Evolutionary conservation across 2,329 filamentous ascomycete genomes (phyloP).

Genomic region (Lizonia empirigonia): DNA sequence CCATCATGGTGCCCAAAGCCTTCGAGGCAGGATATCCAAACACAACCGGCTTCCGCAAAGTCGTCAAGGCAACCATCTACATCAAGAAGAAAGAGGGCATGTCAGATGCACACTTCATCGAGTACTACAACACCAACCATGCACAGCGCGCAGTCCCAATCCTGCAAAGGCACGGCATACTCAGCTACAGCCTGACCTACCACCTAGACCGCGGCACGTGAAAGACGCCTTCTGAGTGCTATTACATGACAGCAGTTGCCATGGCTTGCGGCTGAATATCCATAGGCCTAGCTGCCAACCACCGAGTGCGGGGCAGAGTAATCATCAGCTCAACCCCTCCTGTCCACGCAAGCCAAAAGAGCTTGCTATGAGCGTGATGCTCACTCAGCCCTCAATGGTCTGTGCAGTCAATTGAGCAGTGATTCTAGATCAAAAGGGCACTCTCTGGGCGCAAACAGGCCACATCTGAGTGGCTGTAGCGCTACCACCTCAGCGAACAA

Average conservation of each 20-base stretch:
- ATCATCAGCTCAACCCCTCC: conserved; percentile 1
- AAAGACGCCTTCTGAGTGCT: neutral
- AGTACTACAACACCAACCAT: conserved; percentile 54
- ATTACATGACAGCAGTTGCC: neutral
- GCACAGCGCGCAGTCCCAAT: conserved; percentile 53
- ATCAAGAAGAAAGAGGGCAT: conserved; percentile 56
- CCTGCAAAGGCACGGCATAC: conserved; percentile 51
- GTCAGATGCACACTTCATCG: conserved; percentile 52
- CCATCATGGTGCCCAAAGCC: conserved; percentile 51
- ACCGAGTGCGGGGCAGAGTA: conserved; percentile 4
- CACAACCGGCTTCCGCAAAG: conserved; percentile 51
- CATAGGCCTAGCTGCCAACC: neutral
- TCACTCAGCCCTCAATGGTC: neutral
- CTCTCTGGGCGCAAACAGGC: neutral
- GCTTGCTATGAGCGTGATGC: neutral
- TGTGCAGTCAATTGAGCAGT: neutral
- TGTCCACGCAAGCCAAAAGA: neutral
- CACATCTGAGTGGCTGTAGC: neutral
- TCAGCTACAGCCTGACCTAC: conserved; percentile 56
- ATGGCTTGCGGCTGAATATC: conserved; percentile 12
- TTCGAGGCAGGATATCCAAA: conserved; percentile 54
- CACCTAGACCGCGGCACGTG: conserved; percentile 47
- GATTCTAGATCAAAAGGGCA: neutral
- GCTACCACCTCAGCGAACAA: neutral
- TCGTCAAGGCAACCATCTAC: conserved; percentile 54